Base-by-base conservation (phyloP, 768 basidiomycete species). In the Leccinum subgranulosum region DNA sequence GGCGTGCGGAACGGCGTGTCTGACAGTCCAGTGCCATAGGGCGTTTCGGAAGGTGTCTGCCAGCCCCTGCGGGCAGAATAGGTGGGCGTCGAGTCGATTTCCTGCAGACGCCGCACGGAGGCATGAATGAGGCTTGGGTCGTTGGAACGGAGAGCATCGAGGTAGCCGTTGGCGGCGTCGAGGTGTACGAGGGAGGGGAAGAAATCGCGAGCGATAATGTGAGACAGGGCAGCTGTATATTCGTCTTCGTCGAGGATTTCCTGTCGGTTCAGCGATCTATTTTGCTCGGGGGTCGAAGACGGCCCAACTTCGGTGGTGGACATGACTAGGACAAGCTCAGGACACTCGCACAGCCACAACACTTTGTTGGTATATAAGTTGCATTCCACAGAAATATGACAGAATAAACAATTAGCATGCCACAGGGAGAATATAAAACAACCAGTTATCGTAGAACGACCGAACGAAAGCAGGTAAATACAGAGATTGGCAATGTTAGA, bases 191-290 rank as follows among this genome's bases (percentile, higher is more conserved):
- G 83, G 12, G 92, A 92, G 0, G 97, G 97, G 68, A 98, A 99
- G 81, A 99, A 99, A 75, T 98, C 96, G 50, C 97, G 87, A 39
- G 92, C 90, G 66, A 98, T 98, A 66, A 98, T 98, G 49, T 86
- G 82, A 11, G 92, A 92, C 21, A 99, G 80, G 1, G 90, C 90
- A 48, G 84, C 85, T 2, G 93, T 94, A 72, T 98, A 98, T 69
- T 94, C 93, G 61, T 98, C 97, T 77, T 99, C 97, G 50, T 92
- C 90, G 14, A 92, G 81, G 14, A 92, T 79, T 12, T 79, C 66
- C 66, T 93, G 91, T 14, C 79, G 75, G 68, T 88, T 88, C 56
- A 93, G 77, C 17, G 91, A 93, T 25, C 80, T 82, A 60, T 77
- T 75, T 23, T 66, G 50, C 49, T 29, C 49, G 0, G 58, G 48